These are phyloP conservation scores for Cytospora schulzeri DNA, from an alignment of 2,329 filamentous ascomycete species.

Conservation along the genomic window DNA sequence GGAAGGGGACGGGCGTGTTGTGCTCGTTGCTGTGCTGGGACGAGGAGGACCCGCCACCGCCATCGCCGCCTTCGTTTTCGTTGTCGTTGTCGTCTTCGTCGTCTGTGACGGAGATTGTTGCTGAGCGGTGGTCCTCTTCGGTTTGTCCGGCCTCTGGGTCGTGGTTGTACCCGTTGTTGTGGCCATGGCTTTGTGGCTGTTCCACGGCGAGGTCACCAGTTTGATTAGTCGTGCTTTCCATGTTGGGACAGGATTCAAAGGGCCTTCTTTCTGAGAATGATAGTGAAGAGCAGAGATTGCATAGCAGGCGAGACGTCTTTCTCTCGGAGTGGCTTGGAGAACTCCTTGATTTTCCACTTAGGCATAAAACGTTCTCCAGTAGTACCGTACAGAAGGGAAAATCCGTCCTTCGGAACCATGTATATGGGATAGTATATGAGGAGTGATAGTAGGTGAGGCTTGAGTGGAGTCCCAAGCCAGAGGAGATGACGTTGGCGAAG, in stretches of 20 bases:
- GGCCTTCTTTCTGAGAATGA: constrained; percentile 16
- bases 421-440: neutral
- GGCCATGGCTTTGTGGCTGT: neutral
- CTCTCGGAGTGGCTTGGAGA: neutral
- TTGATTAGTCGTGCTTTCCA: constrained; percentile 7
- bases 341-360: neutral
- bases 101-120: constrained; percentile 7
- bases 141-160: constrained; percentile 12
- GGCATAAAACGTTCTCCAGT: neutral
- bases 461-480: neutral
- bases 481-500: constrained; percentile 3
- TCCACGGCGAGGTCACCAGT: neutral
- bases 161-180: neutral
- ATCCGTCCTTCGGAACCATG: neutral
- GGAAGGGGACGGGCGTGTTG: constrained; percentile 10
- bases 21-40: constrained; percentile 9
- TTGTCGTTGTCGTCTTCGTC: neutral
- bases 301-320: constrained; percentile 22
- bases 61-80: too few species aligned
- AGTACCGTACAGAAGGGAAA: neutral
- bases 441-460: neutral
- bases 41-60: too few species aligned
- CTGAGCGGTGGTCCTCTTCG: constrained; percentile 11
- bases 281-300: constrained; percentile 9
- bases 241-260: neutral